These are phyloP conservation scores for Geotrichum klebahnii DNA, from an alignment of 1,139 yeast species.

Conservation along the genomic window DNA sequence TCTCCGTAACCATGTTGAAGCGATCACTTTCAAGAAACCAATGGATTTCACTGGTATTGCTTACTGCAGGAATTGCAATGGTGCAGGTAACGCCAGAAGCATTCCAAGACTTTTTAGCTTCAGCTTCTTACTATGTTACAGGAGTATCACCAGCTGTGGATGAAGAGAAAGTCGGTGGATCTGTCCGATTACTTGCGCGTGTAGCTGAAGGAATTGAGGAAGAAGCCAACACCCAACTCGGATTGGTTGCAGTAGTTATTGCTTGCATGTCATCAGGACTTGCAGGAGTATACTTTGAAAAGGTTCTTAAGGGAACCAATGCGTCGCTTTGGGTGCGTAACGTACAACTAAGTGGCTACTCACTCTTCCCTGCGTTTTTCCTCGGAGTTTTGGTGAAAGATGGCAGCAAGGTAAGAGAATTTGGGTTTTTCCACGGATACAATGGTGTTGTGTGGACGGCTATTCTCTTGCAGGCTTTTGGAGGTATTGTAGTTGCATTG, in stretches of 20 bases:
- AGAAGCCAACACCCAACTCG: slow-evolving; percentile 35
- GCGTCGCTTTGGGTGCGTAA: slow-evolving; percentile 43
- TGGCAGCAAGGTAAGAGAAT: slow-evolving; percentile 36
- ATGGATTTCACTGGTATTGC: slow-evolving; percentile 40
- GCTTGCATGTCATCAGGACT: slow-evolving; percentile 43
- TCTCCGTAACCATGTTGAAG: slow-evolving; percentile 42
- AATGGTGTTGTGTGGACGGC: slow-evolving; percentile 41
- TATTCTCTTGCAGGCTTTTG: slow-evolving; percentile 42
- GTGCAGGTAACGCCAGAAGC: slow-evolving; percentile 42
- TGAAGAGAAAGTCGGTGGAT: slow-evolving; percentile 1
- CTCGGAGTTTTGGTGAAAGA: slow-evolving; percentile 41
- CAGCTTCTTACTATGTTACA: slow-evolving; percentile 23
- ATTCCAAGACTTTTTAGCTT: slow-evolving; percentile 26
- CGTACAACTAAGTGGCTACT: slow-evolving; percentile 42
- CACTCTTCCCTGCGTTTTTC: slow-evolving; percentile 42
- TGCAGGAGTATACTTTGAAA: slow-evolving; percentile 45
- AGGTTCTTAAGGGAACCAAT: slow-evolving; percentile 41
- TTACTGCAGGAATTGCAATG: slow-evolving; percentile 42
- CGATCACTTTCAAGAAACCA: slow-evolving; percentile 36
- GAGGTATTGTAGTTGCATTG: slow-evolving; percentile 44
- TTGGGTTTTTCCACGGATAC: slow-evolving; percentile 44
- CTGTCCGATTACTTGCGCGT: slow-evolving; percentile 4
- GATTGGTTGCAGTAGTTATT: slow-evolving; percentile 40
- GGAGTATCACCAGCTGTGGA: slow-evolving; percentile 5
- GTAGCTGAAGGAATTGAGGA: slow-evolving; percentile 20